A percentile compares a stretch with the other conserved stretches of the same genome.
These are phyloP conservation scores for Talaromyces sp. DNA, from an alignment of 2,329 filamentous ascomycete genomes.

Conservation along the genomic window DNA sequence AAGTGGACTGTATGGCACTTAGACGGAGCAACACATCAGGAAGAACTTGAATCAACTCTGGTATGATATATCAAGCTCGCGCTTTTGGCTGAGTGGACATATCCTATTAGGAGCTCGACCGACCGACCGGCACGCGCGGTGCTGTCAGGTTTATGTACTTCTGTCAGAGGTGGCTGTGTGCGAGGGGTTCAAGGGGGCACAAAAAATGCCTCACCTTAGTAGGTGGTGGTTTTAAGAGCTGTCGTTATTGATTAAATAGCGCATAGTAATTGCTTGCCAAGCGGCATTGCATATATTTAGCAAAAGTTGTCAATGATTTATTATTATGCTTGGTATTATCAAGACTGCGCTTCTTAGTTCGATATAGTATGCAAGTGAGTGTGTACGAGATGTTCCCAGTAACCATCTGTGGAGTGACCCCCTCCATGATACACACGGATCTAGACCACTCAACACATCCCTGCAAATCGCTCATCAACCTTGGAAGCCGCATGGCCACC, in stretches of 20 bases:
- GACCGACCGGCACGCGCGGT: constrained; percentile 1
- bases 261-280: constrained; percentile 4
- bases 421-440: not conserved
- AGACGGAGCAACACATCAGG: constrained; percentile 13
- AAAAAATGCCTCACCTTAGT: constrained; percentile 2
- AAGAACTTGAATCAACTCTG: not conserved
- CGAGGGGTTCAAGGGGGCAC: not conserved
- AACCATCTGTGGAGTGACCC: not conserved
- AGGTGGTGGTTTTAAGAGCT: not conserved
- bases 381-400: not conserved
- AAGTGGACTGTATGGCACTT: not conserved
- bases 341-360: not conserved
- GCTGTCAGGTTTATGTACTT: constrained; percentile 4
- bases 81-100: not conserved
- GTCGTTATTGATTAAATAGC: constrained; percentile 3
- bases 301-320: not conserved
- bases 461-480: not conserved
- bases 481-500: not conserved
- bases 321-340: not conserved
- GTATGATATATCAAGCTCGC: not conserved
- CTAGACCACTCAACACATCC: not conserved
- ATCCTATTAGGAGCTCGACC: not conserved
- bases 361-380: not conserved
- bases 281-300: not conserved
- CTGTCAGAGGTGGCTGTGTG: not conserved